Evolutionary conservation across 352 stramenopile genomes (phyloP).

Genomic region (Halophytophthora polymorphica): DNA sequence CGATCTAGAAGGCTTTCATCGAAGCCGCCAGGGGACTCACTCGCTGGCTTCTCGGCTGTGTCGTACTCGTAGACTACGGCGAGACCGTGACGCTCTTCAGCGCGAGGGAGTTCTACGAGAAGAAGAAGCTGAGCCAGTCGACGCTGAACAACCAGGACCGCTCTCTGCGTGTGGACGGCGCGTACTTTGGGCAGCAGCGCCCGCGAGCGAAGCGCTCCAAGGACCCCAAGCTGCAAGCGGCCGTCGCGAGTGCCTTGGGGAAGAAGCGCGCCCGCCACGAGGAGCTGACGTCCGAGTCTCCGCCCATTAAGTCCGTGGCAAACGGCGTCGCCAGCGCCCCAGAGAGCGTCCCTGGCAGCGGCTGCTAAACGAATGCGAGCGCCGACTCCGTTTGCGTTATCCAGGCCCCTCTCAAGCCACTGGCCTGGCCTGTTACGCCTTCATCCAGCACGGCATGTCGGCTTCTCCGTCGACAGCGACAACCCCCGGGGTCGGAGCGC

Average conservation of each 20-base stretch:
- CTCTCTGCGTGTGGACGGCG: slow-evolving; percentile 47
- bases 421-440: slow-evolving; percentile 16
- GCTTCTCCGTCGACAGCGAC: slow-evolving; percentile 10
- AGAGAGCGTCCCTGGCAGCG: too few relatives aligned
- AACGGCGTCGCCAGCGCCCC: not conserved
- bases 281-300: not conserved
- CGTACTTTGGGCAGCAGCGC: slow-evolving; percentile 22
- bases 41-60: too few relatives aligned
- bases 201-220: slow-evolving; percentile 27
- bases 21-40: too few relatives aligned
- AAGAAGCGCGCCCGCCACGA: slow-evolving; percentile 9
- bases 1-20: too few relatives aligned
- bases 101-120: slow-evolving; percentile 64
- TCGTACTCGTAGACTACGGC: slow-evolving; percentile 46
- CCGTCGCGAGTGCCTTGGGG: slow-evolving; percentile 41
- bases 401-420: slow-evolving; percentile 1
- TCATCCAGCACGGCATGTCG: slow-evolving; percentile 42
- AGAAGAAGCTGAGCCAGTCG: slow-evolving; percentile 66
- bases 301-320: slow-evolving; percentile 12
- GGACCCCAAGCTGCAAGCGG: slow-evolving; percentile 32
- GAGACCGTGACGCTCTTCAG: slow-evolving; percentile 82
- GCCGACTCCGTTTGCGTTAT: slow-evolving; percentile 9
- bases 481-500: not conserved
- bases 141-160: slow-evolving; percentile 77
- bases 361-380: not conserved